Percentiles rank a stretch among this genome's conserved stretches.
Evolutionary conservation across 257 asterid genomes (phyloP).

Genomic region (Hygrophila difformis): DNA sequence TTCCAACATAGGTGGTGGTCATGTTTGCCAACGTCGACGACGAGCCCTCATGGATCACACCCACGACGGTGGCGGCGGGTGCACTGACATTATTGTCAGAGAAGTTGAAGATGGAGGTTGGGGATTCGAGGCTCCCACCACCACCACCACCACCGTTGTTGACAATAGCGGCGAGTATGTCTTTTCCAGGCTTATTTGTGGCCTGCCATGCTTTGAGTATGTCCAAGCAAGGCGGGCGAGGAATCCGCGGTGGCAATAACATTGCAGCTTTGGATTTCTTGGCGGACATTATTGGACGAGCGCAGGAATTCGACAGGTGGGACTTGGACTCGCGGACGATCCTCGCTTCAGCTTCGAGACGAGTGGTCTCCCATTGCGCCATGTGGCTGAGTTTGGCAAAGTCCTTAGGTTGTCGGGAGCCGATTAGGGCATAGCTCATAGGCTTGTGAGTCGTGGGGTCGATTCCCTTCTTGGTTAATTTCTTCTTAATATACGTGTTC

Average conservation of each 20-base stretch:
- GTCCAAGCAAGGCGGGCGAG: conserved; percentile 26
- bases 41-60: background rate
- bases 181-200: conserved; percentile 20
- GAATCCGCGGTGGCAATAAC: conserved; percentile 2
- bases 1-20: background rate
- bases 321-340: conserved; percentile 15
- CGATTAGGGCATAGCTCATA: conserved; percentile 4
- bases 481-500: conserved; percentile 30
- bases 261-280: background rate
- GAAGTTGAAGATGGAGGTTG: conserved; percentile 1
- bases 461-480: conserved; percentile 24
- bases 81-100: background rate
- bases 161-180: background rate
- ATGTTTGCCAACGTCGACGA: background rate
- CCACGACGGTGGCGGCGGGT: too few species aligned
- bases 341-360: conserved; percentile 34
- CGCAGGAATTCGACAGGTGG: background rate
- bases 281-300: background rate
- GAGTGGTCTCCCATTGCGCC: conserved; percentile 39
- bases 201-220: conserved; percentile 32
- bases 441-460: conserved; percentile 31
- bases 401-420: conserved; percentile 8
- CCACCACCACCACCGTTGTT: too few species aligned
- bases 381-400: conserved; percentile 18
- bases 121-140: too few species aligned